These are phyloP conservation scores for Colletotrichum sp. DNA, from an alignment of 2,329 filamentous ascomycete genomes.

Conservation along the genomic window DNA sequence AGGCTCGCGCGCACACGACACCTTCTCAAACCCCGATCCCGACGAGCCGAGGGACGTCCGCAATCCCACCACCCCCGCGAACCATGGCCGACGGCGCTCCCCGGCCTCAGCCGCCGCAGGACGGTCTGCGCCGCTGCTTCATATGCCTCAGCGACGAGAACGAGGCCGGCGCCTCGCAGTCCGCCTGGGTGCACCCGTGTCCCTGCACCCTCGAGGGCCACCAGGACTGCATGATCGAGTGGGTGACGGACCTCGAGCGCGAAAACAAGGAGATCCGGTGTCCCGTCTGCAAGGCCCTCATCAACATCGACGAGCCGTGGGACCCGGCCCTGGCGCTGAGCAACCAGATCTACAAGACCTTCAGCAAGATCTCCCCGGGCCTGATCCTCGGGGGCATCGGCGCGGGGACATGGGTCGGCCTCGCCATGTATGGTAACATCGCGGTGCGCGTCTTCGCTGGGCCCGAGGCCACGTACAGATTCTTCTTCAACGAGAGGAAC, in stretches of 20 bases:
- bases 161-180: conserved; percentile 48
- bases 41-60: neutral
- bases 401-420: conserved; percentile 55
- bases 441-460: conserved; percentile 60
- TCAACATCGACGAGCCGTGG: conserved; percentile 75
- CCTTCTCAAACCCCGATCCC: neutral
- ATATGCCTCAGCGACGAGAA: conserved; percentile 66
- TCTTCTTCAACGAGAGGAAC: conserved; percentile 19
- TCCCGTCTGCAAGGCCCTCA: conserved; percentile 87
- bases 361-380: conserved; percentile 63
- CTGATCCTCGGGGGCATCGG: conserved; percentile 68
- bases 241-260: conserved; percentile 88
- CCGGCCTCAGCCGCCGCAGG: neutral
- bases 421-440: conserved; percentile 58
- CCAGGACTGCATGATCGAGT: conserved; percentile 86
- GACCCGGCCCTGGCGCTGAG: conserved; percentile 74
- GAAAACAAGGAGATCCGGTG: conserved; percentile 74
- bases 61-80: neutral
- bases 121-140: conserved; percentile 55
- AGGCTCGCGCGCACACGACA: neutral
- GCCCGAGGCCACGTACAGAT: conserved; percentile 34
- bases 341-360: conserved; percentile 59
- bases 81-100: neutral
- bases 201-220: conserved; percentile 91
- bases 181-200: conserved; percentile 84